These are phyloP conservation scores for Melampsora larici-populina DNA, from an alignment of 1,284 basidiomycete species.

Conservation along the genomic window DNA sequence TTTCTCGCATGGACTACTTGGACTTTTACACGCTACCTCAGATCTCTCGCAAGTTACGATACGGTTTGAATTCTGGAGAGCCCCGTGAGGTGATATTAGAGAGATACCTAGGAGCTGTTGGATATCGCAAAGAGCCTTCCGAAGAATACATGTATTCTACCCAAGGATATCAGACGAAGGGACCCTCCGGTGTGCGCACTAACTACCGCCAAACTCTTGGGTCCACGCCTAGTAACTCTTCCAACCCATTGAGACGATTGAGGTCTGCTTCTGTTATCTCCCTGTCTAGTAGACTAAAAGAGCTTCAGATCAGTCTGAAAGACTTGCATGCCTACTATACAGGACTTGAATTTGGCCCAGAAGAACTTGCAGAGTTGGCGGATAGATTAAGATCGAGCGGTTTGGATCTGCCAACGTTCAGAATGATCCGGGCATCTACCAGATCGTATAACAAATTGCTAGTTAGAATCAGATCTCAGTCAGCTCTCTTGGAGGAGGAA, in stretches of 20 bases:
- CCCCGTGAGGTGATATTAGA: constrained; percentile 29
- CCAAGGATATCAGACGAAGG: not conserved
- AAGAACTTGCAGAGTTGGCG: constrained; percentile 22
- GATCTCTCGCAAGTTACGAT: constrained; percentile 9
- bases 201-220: not conserved
- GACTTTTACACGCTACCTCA: constrained; percentile 41
- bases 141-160: not conserved
- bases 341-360: constrained; percentile 37
- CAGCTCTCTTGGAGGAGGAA: constrained; percentile 41
- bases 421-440: constrained; percentile 52
- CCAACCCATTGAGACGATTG: not conserved
- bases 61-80: not conserved
- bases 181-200: not conserved
- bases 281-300: not conserved
- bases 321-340: constrained; percentile 36
- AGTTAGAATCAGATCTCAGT: constrained; percentile 52
- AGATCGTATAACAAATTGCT: constrained; percentile 54
- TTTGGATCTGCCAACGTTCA: constrained; percentile 51
- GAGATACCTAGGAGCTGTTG: constrained; percentile 19
- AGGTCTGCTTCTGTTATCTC: not conserved
- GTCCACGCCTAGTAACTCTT: not conserved
- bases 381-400: constrained; percentile 46
- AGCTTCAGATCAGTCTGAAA: constrained; percentile 17
- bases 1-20: constrained; percentile 38
- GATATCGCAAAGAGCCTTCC: constrained; percentile 21